A percentile compares a stretch with the other conserved stretches of the same genome.
Conservation (phyloP, 2,329 filamentous ascomycete species). For the Metarhizium humberi region DNA sequence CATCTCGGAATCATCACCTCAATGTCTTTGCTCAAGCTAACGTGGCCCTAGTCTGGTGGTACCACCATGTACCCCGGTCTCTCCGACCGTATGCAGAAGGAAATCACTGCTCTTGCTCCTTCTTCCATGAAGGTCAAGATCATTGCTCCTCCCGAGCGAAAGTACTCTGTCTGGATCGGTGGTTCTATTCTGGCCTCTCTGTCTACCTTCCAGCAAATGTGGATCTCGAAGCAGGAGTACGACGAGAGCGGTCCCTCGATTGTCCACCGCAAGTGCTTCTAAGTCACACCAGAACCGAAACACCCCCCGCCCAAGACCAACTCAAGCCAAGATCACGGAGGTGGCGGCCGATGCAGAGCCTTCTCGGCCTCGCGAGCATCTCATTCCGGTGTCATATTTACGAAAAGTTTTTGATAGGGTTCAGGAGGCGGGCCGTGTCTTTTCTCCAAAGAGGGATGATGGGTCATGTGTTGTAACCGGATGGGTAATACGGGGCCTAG, state of each 20-base stretch:
- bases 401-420: conserved; percentile 49
- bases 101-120: conserved; percentile 97
- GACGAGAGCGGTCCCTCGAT: conserved; percentile 99
- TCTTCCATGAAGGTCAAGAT: conserved; percentile 99
- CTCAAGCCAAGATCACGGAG: conserved; percentile 34
- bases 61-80: conserved; percentile 99
- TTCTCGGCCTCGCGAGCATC: conserved; percentile 36
- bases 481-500: conserved; percentile 37
- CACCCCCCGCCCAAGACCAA: conserved; percentile 22
- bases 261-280: conserved; percentile 99
- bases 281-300: conserved; percentile 39
- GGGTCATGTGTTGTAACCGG: conserved; percentile 41
- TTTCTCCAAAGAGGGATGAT: conserved; percentile 37
- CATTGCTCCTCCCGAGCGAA: conserved; percentile 98
- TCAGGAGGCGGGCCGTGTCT: conserved; percentile 40
- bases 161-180: conserved; percentile 99
- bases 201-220: conserved; percentile 99
- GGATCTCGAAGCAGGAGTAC: conserved; percentile 99
- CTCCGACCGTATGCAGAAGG: conserved; percentile 99
- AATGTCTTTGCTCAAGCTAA: not conserved
- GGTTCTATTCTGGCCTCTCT: conserved; percentile 99
- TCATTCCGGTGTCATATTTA: conserved; percentile 45
- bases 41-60: conserved; percentile 74
- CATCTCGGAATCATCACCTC: not conserved
- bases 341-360: conserved; percentile 33